Base-by-base conservation (phyloP, 352 stramenopile species). In the Phytopythium oedochilum region DNA sequence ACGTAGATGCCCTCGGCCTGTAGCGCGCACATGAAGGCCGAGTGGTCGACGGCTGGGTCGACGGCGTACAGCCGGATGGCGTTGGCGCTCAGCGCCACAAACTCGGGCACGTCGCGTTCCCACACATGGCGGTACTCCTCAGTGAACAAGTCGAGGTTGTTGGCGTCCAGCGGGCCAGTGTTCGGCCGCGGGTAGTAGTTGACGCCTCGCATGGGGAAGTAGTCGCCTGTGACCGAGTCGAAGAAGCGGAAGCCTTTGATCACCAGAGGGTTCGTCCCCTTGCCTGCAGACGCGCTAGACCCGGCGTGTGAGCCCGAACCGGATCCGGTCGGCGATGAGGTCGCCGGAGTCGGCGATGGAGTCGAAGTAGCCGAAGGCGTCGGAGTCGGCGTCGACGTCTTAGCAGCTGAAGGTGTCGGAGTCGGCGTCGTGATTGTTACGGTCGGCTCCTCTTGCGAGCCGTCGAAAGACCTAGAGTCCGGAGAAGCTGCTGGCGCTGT, bases 121-220 rank as follows among this genome's bases (percentile, higher is more conserved):
- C 85, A 94, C 23, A 94, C 73, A 56, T 83, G 46, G 25, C 70
- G 49, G 67, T 80, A 83, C 18, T 87, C 64, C 18, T 89, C 67
- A n/a, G 81, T 82, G 66, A 92, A 96, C 26, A 89, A 67, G 47
- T 96, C 87, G 45, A 94, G 66, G 60, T 87, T 92, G 66, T 95
- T 93, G 26, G 62, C 42, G 55, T 90, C 67, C 3, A 92, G 55
- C 5, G 48, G 39, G 20, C 85, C 87, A 5, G 64, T 53, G 59
- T 96, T 96, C 11, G 87, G 81, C 18, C 85, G 76, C n/a, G 85
- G 85, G 61, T 94, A 94, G 67, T 95, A 95, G 56, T 91, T 85
- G 59, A 94, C 73, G 28, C 87, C 87, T 45, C 75, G 71, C 32
- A 89, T 68, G 14, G 71, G 69, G 63, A 96, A 88, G 56, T 89